Conservation (phyloP, 75 land plant genomes). For the Picea sitchensis region DNA sequence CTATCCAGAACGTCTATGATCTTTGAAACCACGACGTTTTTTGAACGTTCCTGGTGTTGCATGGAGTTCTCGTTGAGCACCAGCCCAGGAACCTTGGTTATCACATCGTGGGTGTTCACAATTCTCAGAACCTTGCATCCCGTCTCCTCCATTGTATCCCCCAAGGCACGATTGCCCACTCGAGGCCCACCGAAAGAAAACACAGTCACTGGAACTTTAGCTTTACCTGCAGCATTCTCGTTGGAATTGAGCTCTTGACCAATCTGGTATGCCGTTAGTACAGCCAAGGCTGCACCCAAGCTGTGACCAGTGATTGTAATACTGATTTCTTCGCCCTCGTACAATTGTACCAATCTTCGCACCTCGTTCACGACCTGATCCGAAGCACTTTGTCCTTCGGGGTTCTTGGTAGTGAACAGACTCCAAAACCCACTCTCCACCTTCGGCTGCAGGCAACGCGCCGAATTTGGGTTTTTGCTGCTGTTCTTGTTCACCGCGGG, state of each 20-base stretch:
- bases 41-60: neutral
- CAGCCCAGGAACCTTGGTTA: constrained; percentile 70
- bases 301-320: constrained; percentile 84
- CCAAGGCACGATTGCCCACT: constrained; percentile 64
- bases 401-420: constrained; percentile 39
- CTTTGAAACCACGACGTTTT: neutral
- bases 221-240: neutral
- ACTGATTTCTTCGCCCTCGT: constrained; percentile 68
- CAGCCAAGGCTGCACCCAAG: constrained; percentile 75
- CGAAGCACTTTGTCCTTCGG: constrained; percentile 43
- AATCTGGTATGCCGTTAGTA: constrained; percentile 61
- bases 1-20: constrained; percentile 13
- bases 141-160: constrained; percentile 19
- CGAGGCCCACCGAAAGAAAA: constrained; percentile 75
- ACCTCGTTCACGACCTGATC: constrained; percentile 46
- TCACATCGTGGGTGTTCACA: constrained; percentile 64
- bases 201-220: constrained; percentile 48
- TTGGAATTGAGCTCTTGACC: constrained; percentile 3
- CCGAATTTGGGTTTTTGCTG: neutral
- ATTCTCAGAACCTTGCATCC: constrained; percentile 64
- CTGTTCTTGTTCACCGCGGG: neutral
- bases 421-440: constrained; percentile 67
- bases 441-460: constrained; percentile 14
- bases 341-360: constrained; percentile 28
- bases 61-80: constrained; percentile 14